Conservation (phyloP, 1,284 basidiomycete genomes). For the Fomitopsis betulina region DNA sequence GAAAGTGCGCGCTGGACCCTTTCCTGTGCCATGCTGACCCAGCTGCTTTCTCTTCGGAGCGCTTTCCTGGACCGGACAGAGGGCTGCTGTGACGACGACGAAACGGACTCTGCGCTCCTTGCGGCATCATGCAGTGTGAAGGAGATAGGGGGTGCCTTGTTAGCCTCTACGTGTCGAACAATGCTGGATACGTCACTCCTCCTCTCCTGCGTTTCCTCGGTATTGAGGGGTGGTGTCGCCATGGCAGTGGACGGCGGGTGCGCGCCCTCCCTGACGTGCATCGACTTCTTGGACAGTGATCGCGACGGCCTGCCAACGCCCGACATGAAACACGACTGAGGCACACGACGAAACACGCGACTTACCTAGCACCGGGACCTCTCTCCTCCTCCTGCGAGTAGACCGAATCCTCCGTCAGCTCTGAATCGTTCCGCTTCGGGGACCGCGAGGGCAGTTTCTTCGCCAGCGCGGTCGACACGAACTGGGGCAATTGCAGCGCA, state of each 20-base stretch:
- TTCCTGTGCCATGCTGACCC: slow-evolving; percentile 26
- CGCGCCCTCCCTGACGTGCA: slow-evolving; percentile 64
- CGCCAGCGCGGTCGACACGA: slow-evolving; percentile 44
- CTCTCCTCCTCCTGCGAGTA: slow-evolving; percentile 3
- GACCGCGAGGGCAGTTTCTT: slow-evolving; percentile 19
- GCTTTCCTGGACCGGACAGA: slow-evolving; percentile 14
- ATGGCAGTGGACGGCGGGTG: slow-evolving; percentile 47
- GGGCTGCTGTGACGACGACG: background rate
- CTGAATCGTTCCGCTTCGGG: background rate
- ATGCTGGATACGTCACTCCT: background rate
- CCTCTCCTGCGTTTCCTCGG: background rate
- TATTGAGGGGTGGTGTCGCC: slow-evolving; percentile 15
- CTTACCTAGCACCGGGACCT: slow-evolving; percentile 2
- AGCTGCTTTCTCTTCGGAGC: slow-evolving; percentile 28
- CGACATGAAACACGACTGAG: background rate
- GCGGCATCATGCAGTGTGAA: background rate
- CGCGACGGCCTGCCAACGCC: slow-evolving; percentile 2
- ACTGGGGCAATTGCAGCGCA: slow-evolving; percentile 50
- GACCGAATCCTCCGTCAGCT: background rate
- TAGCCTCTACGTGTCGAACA: background rate
- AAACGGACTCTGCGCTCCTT: background rate
- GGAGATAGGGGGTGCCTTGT: background rate
- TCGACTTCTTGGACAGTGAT: slow-evolving; percentile 22
- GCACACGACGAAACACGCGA: background rate
- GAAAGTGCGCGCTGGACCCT: slow-evolving; percentile 13